These are phyloP conservation scores for Barnettozyma sucrosica DNA, from an alignment of 805 yeast genomes.

Conservation along the genomic window DNA sequence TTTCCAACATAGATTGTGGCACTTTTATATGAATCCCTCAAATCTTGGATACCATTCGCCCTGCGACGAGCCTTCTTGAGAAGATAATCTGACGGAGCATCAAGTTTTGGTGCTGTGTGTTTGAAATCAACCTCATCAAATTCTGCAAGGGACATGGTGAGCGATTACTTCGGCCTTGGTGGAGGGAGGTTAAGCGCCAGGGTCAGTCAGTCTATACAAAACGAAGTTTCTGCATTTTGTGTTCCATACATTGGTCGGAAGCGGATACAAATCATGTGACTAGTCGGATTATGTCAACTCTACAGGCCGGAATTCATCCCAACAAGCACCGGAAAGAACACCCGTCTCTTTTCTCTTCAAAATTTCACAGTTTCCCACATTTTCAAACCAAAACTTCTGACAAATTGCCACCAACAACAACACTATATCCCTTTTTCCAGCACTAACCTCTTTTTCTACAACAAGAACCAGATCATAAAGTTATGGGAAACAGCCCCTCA, in stretches of 20 bases:
- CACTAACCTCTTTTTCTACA: neutral
- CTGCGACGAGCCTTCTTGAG: conserved; percentile 52
- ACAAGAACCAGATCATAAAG: neutral
- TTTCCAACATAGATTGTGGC: conserved; percentile 89
- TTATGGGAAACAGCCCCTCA: conserved; percentile 67
- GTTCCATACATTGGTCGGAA: neutral
- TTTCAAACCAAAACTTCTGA: neutral
- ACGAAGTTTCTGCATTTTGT: neutral
- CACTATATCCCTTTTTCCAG: neutral
- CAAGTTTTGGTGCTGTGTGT: conserved; percentile 62
- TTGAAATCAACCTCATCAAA: conserved; percentile 50
- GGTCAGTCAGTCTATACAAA: neutral
- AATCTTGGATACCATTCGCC: conserved; percentile 49
- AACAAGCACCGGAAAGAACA: too few relatives aligned
- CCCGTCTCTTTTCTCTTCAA: neutral
- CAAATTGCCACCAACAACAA: neutral
- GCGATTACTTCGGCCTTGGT: neutral
- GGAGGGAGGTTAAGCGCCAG: neutral
- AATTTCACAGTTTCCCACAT: neutral
- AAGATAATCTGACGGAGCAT: conserved; percentile 65
- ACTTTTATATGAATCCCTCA: conserved; percentile 59
- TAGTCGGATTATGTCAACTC: neutral
- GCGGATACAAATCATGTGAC: neutral
- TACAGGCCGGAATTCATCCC: neutral
- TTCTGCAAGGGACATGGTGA: conserved; percentile 37